Conservation (phyloP, 2,329 filamentous ascomycete species). For the Fusarium sarcochroum region DNA sequence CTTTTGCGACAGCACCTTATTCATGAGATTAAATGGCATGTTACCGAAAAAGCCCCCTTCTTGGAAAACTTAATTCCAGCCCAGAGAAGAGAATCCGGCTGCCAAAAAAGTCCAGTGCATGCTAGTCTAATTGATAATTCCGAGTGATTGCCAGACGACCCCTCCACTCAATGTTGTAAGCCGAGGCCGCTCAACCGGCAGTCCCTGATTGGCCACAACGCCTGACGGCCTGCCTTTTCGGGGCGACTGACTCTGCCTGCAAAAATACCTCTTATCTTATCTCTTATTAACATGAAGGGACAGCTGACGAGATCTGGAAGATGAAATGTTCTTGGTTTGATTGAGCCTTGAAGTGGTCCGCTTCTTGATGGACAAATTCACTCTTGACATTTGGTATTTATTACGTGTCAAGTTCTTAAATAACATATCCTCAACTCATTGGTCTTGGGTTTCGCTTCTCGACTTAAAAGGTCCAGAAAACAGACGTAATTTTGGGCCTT, state of each 20-base stretch:
- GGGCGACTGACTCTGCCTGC: constrained; percentile 12
- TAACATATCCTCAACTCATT: too few relatives aligned
- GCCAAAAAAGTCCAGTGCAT: background rate
- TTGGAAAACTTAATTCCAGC: background rate
- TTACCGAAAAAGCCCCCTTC: background rate
- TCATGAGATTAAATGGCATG: background rate
- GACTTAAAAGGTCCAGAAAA: too few relatives aligned
- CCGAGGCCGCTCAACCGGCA: constrained; percentile 24
- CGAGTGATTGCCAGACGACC: constrained; percentile 3
- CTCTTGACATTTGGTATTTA: too few relatives aligned
- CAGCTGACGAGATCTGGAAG: too few relatives aligned
- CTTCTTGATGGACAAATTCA: too few relatives aligned
- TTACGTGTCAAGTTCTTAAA: too few relatives aligned
- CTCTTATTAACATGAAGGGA: background rate
- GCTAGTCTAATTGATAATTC: background rate
- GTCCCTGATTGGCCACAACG: constrained; percentile 34
- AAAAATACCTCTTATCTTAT: constrained; percentile 18
- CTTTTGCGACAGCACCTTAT: too few relatives aligned
- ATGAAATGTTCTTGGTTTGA: too few relatives aligned
- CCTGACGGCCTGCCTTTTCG: constrained; percentile 34
- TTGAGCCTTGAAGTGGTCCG: too few relatives aligned
- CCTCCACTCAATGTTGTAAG: constrained; percentile 12
- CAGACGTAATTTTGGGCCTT: too few relatives aligned
- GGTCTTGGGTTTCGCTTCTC: too few relatives aligned
- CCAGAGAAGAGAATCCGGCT: background rate